Evolutionary conservation across 208 protist genomes (phyloP), one percentile per base, ranked within the genome.

Genomic region (Leishmania arabica): DNA sequence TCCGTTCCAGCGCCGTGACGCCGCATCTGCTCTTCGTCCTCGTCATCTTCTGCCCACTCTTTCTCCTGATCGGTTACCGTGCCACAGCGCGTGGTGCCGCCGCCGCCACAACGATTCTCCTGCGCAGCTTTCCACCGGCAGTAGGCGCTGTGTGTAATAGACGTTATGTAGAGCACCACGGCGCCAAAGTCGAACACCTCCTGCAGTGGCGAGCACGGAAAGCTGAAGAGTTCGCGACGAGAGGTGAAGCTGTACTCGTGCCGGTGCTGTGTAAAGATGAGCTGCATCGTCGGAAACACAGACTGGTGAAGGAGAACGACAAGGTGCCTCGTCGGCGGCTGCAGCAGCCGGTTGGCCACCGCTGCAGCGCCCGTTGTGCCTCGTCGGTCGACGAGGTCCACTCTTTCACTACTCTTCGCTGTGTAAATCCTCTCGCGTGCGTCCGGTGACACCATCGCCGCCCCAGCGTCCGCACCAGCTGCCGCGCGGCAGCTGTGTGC

Each of bases 141-240:
- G 86, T 93, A 93, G 34, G 70, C 73, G 8, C 42, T 56, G 77
- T 90, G 73, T 0, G 93, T 96, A 9, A 73, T 62, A 8, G 84
- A 87, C n/a, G 88, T 83, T 8, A 93, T 42, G 79, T 94, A 95
- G 9, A 93, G 13, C 42, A 94, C 90, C 3, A 94, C 79, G 0
- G 90, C 88, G 34, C 89, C 91, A 84, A 94, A 93, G 34, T 95
- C 85, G 75, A 96, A 94, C 45, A 92, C 81, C 51, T 87, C 82
- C 75, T 85, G 77, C 51, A 93, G 79, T 56, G 90, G 81, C 5
- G 70, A 56, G 73, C 90, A 94, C 19, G 90, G 89, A 77, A 86
- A 88, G 75, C 90, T 86, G 78, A 90, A 90, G 9, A 97, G 78
- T 80, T 95, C 91, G 15, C 91, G 93, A 0, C 89, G 90, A 27